Conservation (phyloP, 1,284 basidiomycete species). For the Microbotryum saponariae region DNA sequence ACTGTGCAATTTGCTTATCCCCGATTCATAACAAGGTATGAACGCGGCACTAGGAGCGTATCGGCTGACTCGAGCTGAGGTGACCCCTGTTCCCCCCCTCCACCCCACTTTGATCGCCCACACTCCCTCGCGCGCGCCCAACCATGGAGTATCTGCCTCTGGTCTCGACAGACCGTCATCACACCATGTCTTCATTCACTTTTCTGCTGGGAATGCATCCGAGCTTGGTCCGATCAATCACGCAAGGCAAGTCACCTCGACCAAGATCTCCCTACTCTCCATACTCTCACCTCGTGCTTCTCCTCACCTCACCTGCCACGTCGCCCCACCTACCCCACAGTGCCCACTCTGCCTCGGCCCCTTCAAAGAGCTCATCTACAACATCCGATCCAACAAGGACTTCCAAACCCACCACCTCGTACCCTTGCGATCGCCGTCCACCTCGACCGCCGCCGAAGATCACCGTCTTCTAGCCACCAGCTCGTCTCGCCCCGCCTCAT, state of each 20-base stretch:
- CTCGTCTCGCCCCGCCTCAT: neutral
- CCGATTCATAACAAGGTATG: constrained; percentile 35
- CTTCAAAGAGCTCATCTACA: constrained; percentile 37
- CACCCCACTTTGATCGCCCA: neutral
- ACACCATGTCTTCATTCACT: constrained; percentile 37
- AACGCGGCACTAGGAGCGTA: no score
- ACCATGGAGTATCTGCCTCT: no score
- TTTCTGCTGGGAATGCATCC: constrained; percentile 40
- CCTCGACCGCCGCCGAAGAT: neutral
- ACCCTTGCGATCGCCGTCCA: constrained; percentile 12
- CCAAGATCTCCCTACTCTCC: neutral
- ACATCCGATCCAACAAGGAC: constrained; percentile 37
- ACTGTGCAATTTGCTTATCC: constrained; percentile 39
- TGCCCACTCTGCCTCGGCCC: constrained; percentile 39
- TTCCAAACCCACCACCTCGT: constrained; percentile 36
- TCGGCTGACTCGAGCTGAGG: neutral
- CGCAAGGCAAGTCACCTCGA: constrained; percentile 29
- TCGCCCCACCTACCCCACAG: constrained; percentile 22
- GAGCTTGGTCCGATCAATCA: constrained; percentile 37
- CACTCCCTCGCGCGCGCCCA: neutral
- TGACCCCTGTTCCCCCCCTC: neutral
- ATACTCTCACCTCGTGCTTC: constrained; percentile 22
- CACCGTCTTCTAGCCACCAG: neutral
- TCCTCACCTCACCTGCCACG: no score
- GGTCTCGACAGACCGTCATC: constrained; percentile 31